phyloP scores from a whole-genome alignment of 2,329 filamentous ascomycete genomes.

The Dactylellina cionopaga region DNA sequence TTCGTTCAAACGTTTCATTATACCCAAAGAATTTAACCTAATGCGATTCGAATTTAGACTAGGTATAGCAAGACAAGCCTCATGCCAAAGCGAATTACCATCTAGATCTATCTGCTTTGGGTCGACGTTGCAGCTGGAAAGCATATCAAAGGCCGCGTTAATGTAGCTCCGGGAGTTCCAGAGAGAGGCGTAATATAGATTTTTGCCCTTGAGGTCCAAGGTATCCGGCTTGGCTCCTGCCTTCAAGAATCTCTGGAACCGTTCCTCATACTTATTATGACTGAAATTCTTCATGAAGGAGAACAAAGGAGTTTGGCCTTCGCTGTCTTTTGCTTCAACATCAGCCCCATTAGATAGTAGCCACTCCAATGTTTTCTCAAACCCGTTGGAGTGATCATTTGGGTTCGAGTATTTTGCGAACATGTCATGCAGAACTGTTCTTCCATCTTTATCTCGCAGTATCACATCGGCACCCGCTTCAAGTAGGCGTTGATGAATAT shows the following conservation, averaged over 20 bases:
- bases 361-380: not conserved
- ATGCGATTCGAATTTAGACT: not conserved
- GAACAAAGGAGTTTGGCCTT: constrained; percentile 8
- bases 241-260: constrained; percentile 42
- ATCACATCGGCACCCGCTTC: constrained; percentile 2
- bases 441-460: constrained; percentile 1
- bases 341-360: constrained; percentile 2
- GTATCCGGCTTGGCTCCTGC: constrained; percentile 16
- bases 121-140: constrained; percentile 6
- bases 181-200: not conserved
- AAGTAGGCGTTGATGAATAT: not conserved
- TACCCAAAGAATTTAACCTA: not conserved
- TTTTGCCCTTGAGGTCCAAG: constrained; percentile 10
- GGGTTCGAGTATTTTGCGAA: not conserved
- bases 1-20: not conserved
- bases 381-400: not conserved
- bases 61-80: not conserved
- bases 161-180: not conserved
- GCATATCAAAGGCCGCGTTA: not conserved
- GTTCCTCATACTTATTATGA: not conserved
- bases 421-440: constrained; percentile 57
- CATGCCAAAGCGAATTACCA: constrained; percentile 18
- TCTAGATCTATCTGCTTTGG: not conserved
- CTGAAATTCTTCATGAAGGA: not conserved
- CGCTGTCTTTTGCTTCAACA: constrained; percentile 8